phyloP scores from a whole-genome alignment of 2,329 filamentous ascomycete genomes.

The Ceratocystis lukuohia region DNA sequence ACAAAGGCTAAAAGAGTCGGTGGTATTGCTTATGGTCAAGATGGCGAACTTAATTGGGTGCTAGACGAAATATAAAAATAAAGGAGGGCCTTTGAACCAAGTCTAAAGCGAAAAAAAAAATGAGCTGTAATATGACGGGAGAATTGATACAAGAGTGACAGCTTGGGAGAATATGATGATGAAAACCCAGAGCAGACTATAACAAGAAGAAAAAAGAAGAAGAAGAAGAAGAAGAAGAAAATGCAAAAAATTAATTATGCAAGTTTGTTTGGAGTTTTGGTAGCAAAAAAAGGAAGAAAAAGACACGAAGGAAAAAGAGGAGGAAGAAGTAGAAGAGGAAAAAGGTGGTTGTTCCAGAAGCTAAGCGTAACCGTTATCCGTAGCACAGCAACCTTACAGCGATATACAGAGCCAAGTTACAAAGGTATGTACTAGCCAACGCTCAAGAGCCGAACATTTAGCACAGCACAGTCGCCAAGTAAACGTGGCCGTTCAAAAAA shows the following conservation, averaged over 20 bases:
- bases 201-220: too few species aligned
- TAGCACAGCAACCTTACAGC: neutral
- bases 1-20: too few species aligned
- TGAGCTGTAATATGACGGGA: conserved; percentile 5
- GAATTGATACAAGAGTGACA: neutral
- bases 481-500: conserved; percentile 16
- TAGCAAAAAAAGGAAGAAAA: neutral
- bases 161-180: neutral
- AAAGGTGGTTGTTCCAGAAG: conserved; percentile 5
- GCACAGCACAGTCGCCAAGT: conserved; percentile 1
- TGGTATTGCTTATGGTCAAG: neutral
- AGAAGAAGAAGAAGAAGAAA: neutral
- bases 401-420: neutral
- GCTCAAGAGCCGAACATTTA: too few species aligned
- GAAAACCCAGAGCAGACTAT: too few species aligned
- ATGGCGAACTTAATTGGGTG: neutral
- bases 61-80: neutral
- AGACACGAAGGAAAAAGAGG: neutral
- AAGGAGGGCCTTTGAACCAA: neutral
- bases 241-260: neutral
- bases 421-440: neutral
- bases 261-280: neutral
- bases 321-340: neutral
- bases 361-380: neutral
- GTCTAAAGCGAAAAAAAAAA: neutral